Conservation (phyloP, 148 eudicot species). For the Amaranthus palmeri region DNA sequence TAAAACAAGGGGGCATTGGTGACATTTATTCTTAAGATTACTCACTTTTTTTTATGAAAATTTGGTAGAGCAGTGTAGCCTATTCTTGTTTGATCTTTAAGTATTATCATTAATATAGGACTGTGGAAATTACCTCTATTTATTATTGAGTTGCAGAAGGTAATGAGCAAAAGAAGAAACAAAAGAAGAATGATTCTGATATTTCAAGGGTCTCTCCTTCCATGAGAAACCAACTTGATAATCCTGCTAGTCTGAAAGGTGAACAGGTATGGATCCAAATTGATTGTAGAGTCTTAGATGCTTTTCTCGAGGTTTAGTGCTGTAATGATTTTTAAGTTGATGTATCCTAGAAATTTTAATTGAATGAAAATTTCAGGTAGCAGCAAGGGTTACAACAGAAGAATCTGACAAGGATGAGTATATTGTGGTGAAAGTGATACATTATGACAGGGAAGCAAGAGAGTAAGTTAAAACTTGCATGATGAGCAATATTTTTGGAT, state of each 20-base stretch:
- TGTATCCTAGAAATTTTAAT: constrained; percentile 11
- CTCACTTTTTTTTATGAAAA: not conserved
- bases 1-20: not conserved
- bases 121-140: constrained; percentile 6
- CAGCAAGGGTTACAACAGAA: constrained; percentile 72
- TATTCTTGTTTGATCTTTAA: not conserved
- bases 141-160: constrained; percentile 53
- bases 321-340: constrained; percentile 2
- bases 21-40: not conserved
- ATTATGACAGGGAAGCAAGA: constrained; percentile 75
- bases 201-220: constrained; percentile 61
- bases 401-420: constrained; percentile 94
- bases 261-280: constrained; percentile 60
- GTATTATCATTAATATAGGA: not conserved
- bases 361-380: constrained; percentile 53
- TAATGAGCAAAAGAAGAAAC: constrained; percentile 80
- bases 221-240: constrained; percentile 71
- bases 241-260: constrained; percentile 77
- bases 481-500: not conserved
- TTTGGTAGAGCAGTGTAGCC: not conserved
- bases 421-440: constrained; percentile 87
- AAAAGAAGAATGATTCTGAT: constrained; percentile 76
- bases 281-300: not conserved
- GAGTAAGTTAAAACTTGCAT: constrained; percentile 49
- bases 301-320: constrained; percentile 4